Percentiles rank a stretch among this genome's conserved stretches.
Evolutionary conservation across 305 asterid genomes (phyloP).

Genomic region (Fraxinus floribunda): DNA sequence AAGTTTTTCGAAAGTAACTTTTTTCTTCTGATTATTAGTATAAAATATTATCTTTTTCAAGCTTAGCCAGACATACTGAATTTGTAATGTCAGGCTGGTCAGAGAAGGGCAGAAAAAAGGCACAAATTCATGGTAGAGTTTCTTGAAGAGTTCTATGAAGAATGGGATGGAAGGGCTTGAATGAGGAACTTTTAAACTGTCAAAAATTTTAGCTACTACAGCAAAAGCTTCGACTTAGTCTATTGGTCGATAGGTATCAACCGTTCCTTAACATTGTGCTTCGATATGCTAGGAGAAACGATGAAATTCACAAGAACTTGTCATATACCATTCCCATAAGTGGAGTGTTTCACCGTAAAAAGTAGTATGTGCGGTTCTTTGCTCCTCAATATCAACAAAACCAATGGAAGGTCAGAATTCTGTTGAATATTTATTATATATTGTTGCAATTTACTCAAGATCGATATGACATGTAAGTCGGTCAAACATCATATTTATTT

Average conservation of each 20-base stretch:
- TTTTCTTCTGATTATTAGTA: not conserved
- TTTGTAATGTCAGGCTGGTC: slow-evolving; percentile 63
- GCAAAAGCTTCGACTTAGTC: not conserved
- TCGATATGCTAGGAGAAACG: not conserved
- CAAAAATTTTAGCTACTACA: not conserved
- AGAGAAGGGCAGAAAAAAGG: slow-evolving; percentile 72
- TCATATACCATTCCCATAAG: not conserved
- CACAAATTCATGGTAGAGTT: slow-evolving; percentile 88
- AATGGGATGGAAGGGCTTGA: slow-evolving; percentile 91
- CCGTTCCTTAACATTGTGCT: not conserved
- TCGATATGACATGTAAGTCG: not conserved
- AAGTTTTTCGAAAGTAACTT: not conserved
- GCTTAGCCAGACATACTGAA: not conserved
- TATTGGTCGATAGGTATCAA: not conserved
- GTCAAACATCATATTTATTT: not conserved
- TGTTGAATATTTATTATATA: not conserved
- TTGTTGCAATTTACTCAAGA: not conserved
- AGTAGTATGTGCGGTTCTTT: not conserved
- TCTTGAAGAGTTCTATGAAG: slow-evolving; percentile 71
- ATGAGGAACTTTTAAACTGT: not conserved
- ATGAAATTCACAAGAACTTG: not conserved
- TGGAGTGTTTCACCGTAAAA: not conserved
- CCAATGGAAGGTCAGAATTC: not conserved
- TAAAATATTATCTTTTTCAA: not conserved
- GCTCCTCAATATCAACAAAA: not conserved